These are phyloP conservation scores for Dictyostelium firmibasis DNA, from an alignment of 78 protist species.

Conservation along the genomic window DNA sequence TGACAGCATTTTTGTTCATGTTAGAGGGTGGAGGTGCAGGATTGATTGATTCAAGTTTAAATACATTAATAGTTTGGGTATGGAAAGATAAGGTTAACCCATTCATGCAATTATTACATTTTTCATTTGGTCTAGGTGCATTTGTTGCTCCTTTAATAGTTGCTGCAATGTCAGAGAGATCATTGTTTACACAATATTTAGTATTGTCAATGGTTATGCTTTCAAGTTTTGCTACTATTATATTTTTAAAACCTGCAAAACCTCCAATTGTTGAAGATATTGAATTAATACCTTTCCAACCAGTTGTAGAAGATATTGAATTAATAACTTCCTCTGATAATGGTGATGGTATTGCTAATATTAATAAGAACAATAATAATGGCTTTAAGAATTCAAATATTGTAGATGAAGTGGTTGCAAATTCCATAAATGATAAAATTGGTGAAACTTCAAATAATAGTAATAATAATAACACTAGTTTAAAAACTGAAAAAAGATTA, in stretches of 20 bases:
- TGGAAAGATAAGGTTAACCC: constrained; percentile 62
- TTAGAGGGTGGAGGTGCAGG: constrained; percentile 42
- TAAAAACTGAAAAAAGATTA: constrained; percentile 35
- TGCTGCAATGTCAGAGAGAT: background rate
- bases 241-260: constrained; percentile 13
- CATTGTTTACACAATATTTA: constrained; percentile 28
- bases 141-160: constrained; percentile 47
- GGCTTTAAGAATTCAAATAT: background rate
- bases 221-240: background rate
- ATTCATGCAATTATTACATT: constrained; percentile 74
- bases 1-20: background rate
- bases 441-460: background rate
- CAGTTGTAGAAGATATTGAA: background rate
- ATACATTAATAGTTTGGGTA: constrained; percentile 71
- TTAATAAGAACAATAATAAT: background rate
- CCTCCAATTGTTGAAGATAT: background rate
- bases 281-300: background rate
- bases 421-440: background rate
- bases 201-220: constrained; percentile 53
- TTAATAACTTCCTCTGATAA: background rate
- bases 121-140: constrained; percentile 72
- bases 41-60: constrained; percentile 38
- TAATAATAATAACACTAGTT: background rate
- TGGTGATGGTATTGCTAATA: background rate
- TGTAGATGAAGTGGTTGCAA: background rate